Percentiles rank a stretch among this genome's conserved stretches.
phyloP scores from a whole-genome alignment of 208 protist species.

The Acanthamoeba triangularis region DNA sequence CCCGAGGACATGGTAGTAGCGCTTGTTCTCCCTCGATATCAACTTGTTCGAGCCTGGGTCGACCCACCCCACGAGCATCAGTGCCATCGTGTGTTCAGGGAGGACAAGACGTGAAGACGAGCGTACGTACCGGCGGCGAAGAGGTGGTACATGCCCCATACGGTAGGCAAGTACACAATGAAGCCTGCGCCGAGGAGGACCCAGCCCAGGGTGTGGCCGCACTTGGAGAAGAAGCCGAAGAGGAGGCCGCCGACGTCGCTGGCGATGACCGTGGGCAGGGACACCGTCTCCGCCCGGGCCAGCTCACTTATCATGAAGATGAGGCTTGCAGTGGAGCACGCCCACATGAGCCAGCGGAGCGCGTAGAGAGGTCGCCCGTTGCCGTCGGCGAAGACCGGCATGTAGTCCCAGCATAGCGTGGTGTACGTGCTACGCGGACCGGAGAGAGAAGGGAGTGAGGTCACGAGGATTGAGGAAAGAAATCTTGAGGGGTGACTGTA shows the following conservation, averaged over 20 bases:
- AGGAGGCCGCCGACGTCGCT: neutral
- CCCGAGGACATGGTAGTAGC: neutral
- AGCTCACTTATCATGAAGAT: constrained; percentile 31
- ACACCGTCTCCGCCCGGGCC: neutral
- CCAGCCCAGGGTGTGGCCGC: neutral
- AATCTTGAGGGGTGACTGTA: neutral
- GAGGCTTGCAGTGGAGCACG: neutral
- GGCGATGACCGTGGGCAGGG: neutral
- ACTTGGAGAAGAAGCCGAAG: neutral
- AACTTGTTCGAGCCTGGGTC: neutral
- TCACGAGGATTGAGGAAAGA: neutral
- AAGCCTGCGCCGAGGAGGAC: neutral
- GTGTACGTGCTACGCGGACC: neutral
- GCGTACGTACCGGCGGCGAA: neutral
- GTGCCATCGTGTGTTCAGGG: neutral
- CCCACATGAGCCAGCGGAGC: constrained; percentile 14
- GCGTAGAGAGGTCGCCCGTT: neutral
- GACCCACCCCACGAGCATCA: neutral
- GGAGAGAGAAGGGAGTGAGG: neutral
- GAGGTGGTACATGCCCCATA: constrained; percentile 1
- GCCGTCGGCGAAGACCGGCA: neutral
- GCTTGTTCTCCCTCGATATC: constrained; percentile 13
- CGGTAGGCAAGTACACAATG: neutral
- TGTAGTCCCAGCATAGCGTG: neutral
- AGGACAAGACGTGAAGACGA: neutral